Evolutionary conservation across 2,329 filamentous ascomycete species (phyloP).

Genomic region (Beauveria caledonica): DNA sequence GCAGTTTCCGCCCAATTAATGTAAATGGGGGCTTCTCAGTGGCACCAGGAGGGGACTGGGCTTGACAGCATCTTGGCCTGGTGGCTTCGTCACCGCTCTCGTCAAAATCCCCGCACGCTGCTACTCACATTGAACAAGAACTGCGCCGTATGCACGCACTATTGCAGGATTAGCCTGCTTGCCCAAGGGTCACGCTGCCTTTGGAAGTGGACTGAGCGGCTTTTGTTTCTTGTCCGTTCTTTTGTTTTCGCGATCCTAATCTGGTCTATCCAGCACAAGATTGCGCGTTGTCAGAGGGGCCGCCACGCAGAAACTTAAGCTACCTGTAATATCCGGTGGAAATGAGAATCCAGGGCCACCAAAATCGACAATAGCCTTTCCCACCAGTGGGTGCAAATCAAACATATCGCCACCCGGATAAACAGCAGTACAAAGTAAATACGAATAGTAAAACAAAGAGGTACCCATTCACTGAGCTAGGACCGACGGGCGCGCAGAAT

Average conservation of each 20-base stretch:
- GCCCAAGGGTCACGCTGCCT: background rate
- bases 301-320: background rate
- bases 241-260: background rate
- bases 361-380: background rate
- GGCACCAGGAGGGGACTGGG: background rate
- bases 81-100: constrained; percentile 1
- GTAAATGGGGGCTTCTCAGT: too few relatives aligned
- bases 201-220: background rate
- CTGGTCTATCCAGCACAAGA: background rate
- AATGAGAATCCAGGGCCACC: background rate
- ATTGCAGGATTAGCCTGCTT: background rate
- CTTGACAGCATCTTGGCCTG: background rate
- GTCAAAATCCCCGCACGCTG: background rate
- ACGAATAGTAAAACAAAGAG: too few relatives aligned
- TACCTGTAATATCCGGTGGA: constrained; percentile 1
- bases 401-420: background rate
- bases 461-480: background rate
- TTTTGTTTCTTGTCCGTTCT: background rate
- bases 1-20: background rate
- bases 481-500: background rate
- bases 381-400: background rate
- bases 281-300: background rate
- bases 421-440: background rate
- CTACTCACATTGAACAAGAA: background rate
- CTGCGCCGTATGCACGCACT: background rate